A percentile compares a stretch with the other conserved stretches of the same genome.
Evolutionary conservation across 768 basidiomycete genomes (phyloP).

Genomic region (Hortiboletus campestris): DNA sequence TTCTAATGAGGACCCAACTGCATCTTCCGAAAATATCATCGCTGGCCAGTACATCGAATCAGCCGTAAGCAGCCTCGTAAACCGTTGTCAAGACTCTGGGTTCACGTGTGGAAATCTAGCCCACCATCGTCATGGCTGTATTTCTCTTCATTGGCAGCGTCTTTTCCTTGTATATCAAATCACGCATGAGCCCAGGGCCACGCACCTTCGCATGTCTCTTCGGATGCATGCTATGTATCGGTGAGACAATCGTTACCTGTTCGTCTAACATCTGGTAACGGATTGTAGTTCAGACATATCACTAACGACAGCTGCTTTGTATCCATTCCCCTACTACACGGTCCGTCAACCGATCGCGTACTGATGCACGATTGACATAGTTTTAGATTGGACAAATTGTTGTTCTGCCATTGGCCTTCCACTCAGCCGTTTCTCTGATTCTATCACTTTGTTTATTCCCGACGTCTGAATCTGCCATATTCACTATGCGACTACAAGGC

Average conservation of each 20-base stretch:
- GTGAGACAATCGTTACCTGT: slow-evolving; percentile 33
- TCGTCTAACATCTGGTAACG: neutral
- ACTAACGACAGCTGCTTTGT: slow-evolving; percentile 55
- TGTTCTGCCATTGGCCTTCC: slow-evolving; percentile 56
- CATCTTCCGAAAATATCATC: slow-evolving; percentile 38
- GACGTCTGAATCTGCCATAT: slow-evolving; percentile 56
- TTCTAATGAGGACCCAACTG: slow-evolving; percentile 38
- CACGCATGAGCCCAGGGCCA: slow-evolving; percentile 60
- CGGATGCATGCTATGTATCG: slow-evolving; percentile 53
- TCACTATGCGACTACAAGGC: slow-evolving; percentile 46
- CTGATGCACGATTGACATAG: neutral
- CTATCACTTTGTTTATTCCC: slow-evolving; percentile 61
- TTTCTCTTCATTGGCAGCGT: slow-evolving; percentile 64
- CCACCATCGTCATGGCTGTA: slow-evolving; percentile 55
- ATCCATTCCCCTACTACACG: slow-evolving; percentile 63
- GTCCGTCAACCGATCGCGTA: slow-evolving; percentile 26
- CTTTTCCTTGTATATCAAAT: slow-evolving; percentile 58
- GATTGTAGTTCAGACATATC: slow-evolving; percentile 47
- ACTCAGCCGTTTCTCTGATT: slow-evolving; percentile 54
- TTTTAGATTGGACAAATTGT: slow-evolving; percentile 49
- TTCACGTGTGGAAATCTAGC: slow-evolving; percentile 34
- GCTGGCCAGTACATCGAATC: slow-evolving; percentile 58
- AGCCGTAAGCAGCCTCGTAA: slow-evolving; percentile 26
- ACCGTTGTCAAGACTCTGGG: neutral
- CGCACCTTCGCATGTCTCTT: slow-evolving; percentile 56